Percentiles rank a stretch among this genome's conserved stretches.
phyloP scores from a whole-genome alignment of 257 asterid species.

The Knoxia roxburghii region DNA sequence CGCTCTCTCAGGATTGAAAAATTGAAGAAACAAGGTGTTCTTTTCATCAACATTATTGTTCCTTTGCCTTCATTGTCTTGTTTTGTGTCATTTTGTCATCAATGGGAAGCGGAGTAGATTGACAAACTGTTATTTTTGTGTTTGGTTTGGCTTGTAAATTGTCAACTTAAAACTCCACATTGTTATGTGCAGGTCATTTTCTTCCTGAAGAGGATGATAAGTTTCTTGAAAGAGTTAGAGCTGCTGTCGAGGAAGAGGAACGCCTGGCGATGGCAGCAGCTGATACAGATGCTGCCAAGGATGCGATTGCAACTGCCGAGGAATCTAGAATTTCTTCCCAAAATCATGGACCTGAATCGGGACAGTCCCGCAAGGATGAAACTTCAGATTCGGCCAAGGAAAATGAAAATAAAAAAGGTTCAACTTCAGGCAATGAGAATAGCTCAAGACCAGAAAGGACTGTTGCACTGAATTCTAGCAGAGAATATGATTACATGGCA shows the following conservation, averaged over 20 bases:
- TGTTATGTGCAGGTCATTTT: conserved; percentile 56
- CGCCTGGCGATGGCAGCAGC: conserved; percentile 72
- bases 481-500: conserved; percentile 43
- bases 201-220: conserved; percentile 96
- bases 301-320: conserved; percentile 78
- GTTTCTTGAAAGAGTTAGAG: conserved; percentile 90
- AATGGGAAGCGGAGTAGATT: not conserved
- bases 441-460: conserved; percentile 33
- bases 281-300: conserved; percentile 76
- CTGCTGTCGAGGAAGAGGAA: conserved; percentile 98
- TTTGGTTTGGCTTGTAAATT: not conserved
- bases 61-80: not conserved
- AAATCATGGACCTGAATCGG: conserved; percentile 26
- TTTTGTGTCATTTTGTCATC: not conserved
- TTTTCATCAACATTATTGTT: not conserved
- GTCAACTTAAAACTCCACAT: too few species aligned
- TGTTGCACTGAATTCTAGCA: conserved; percentile 35
- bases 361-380: conserved; percentile 24
- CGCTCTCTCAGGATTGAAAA: conserved; percentile 82
- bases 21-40: conserved; percentile 85
- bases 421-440: conserved; percentile 21
- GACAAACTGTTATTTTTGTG: not conserved
- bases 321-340: conserved; percentile 47
- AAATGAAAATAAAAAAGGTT: conserved; percentile 18
- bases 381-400: conserved; percentile 31